phyloP scores from a whole-genome alignment of 495 filamentous ascomycete species.

The Xylaria intraflava region DNA sequence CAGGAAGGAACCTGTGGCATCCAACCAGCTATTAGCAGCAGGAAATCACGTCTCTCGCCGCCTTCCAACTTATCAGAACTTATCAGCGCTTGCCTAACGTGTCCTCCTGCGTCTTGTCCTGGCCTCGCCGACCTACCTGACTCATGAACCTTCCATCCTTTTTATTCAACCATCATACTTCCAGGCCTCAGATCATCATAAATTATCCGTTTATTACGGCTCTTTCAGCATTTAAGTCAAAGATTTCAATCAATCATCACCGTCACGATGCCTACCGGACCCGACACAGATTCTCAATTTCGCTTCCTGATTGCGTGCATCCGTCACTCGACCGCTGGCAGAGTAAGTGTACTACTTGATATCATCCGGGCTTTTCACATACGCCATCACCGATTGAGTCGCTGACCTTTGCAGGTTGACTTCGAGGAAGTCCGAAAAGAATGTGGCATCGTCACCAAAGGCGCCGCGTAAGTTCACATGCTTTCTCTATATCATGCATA shows the following conservation, averaged over 20 bases:
- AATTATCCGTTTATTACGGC: too few relatives aligned
- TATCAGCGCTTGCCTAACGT: neutral
- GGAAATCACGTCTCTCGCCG: neutral
- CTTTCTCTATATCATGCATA: neutral
- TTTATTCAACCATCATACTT: neutral
- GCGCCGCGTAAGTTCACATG: slow-evolving; percentile 57
- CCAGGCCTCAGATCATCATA: neutral
- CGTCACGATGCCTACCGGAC: slow-evolving; percentile 1
- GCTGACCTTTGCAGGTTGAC: slow-evolving; percentile 45
- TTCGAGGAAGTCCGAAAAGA: slow-evolving; percentile 57
- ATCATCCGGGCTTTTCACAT: neutral
- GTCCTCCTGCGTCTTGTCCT: neutral
- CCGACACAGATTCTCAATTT: slow-evolving; percentile 50
- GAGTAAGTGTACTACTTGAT: slow-evolving; percentile 35
- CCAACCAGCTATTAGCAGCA: neutral
- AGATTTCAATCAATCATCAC: neutral
- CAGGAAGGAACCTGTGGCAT: too few relatives aligned
- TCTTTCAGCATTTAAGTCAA: too few relatives aligned
- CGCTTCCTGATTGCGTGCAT: slow-evolving; percentile 61
- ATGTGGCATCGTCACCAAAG: slow-evolving; percentile 54
- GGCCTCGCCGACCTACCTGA: neutral
- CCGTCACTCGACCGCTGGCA: slow-evolving; percentile 48
- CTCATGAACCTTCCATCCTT: neutral
- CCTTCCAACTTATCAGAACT: neutral
- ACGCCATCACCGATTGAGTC: neutral